Evolutionary conservation across 1,139 yeast species (phyloP), one percentile per base, ranked within the genome.

Genomic region (Kurtzmaniella quercitrusa): DNA sequence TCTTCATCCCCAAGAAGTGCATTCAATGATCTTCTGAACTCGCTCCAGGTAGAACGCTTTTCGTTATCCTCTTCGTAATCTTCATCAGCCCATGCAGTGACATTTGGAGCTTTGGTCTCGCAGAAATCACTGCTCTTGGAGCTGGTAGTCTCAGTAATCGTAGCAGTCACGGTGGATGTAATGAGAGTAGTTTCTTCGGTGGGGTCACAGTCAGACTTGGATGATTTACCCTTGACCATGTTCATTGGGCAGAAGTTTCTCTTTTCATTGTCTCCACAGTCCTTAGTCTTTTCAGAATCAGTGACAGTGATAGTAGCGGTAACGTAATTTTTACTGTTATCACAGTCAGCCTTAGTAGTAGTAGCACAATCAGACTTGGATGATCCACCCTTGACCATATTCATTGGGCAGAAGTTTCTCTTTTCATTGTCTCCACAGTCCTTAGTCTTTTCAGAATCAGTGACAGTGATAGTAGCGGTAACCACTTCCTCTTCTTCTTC

Each of bases 401-500:
- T 36, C 38, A 36, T 36, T 19, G 38, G 38, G 25, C 38, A 36
- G 25, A 36, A 36, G 16, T 11, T 19, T 36, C 37, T 39, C 37
- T 39, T 34, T 8, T 9, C 37, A 5, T 40, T 31, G 33, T 40
- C 42, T 4, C 27, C 42, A 40, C 42, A 40, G 38, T 40, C 42
- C 6, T 40, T 27, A 9, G 42, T 34, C 19, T 25, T 11, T 25
- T 33, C 33, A 14, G 37, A 18, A 8, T 5, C 17, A 16, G 39
- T 25, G 18, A 15, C 39, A 25, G 18, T 37, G 8, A 9, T 12
- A 37, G 29, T 25, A 6, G 16, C 8, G 8, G 14, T 25, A 9
- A 17, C 41, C n/a, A n/a, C n/a, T 11, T 38, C 41, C n/a, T 6
- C 17, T 7, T 14, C n/a, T n/a, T n/a, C n/a, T n/a, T n/a, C n/a